Evolutionary conservation across 441 rosid species (phyloP).

Genomic region (Erodium moschatum): DNA sequence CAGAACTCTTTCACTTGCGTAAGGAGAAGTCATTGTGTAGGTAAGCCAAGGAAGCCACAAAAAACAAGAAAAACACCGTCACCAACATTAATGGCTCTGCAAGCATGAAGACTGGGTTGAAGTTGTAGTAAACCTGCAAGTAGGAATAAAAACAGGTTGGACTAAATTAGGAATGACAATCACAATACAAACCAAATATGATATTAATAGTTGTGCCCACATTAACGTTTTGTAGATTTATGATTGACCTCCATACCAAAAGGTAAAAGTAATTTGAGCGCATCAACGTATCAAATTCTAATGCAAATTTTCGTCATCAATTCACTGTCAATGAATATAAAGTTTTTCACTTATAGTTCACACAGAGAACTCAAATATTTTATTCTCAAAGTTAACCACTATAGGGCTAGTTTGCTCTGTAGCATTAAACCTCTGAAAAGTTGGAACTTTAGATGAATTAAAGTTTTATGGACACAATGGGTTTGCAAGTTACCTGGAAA

Average conservation of each 20-base stretch:
- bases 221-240: not conserved
- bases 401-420: not conserved
- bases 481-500: constrained; percentile 61
- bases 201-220: not conserved
- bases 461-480: not conserved
- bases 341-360: not conserved
- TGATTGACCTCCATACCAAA: not conserved
- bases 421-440: not conserved
- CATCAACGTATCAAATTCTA: not conserved
- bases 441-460: not conserved
- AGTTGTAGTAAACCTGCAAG: constrained; percentile 77
- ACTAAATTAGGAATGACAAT: not conserved
- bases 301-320: not conserved
- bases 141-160: not conserved
- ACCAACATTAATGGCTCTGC: constrained; percentile 89
- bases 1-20: constrained; percentile 32
- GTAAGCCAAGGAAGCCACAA: constrained; percentile 66
- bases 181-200: not conserved
- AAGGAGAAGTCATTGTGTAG: constrained; percentile 73
- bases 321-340: not conserved
- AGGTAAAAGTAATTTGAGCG: not conserved
- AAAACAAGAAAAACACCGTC: constrained; percentile 63
- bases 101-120: constrained; percentile 90
- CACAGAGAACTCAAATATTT: not conserved
- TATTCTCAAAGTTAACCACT: not conserved